These are phyloP conservation scores for Arachnomyces sp. DNA, from an alignment of 2,329 filamentous ascomycete species.

Conservation along the genomic window DNA sequence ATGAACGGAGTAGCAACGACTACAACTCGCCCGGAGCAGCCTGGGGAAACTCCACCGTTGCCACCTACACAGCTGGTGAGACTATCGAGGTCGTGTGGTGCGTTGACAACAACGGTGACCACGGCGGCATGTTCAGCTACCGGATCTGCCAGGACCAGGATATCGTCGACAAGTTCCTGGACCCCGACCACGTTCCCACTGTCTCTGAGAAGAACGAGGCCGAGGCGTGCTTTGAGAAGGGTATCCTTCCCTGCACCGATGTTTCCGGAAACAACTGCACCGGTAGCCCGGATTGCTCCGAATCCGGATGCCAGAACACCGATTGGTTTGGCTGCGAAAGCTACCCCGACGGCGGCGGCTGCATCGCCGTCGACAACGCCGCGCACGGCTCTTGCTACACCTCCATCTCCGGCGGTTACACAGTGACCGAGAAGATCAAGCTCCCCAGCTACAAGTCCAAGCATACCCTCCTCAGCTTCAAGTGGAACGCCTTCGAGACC, in stretches of 20 bases:
- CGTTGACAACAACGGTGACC: constrained; percentile 50
- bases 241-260: constrained; percentile 43
- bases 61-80: constrained; percentile 41
- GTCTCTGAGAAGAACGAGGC: constrained; percentile 47
- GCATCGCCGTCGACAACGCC: constrained; percentile 34
- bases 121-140: constrained; percentile 51
- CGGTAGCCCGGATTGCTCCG: constrained; percentile 42
- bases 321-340: constrained; percentile 51
- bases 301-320: constrained; percentile 43
- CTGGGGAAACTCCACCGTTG: constrained; percentile 41
- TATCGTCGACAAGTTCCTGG: constrained; percentile 45
- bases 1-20: constrained; percentile 46
- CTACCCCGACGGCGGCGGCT: constrained; percentile 26
- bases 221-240: constrained; percentile 46
- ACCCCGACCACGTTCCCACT: constrained; percentile 42
- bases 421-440: constrained; percentile 46
- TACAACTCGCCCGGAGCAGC: constrained; percentile 42
- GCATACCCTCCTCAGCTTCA: constrained; percentile 47
- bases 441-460: constrained; percentile 43
- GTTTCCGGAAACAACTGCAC: constrained; percentile 44
- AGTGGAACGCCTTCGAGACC: constrained; percentile 51
- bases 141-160: constrained; percentile 47
- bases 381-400: constrained; percentile 42
- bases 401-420: constrained; percentile 48
- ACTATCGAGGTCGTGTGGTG: constrained; percentile 48